Evolutionary conservation across 495 filamentous ascomycete genomes (phyloP), one percentile per base, ranked within the genome.

Genomic region (Hypoxylon trugodes): DNA sequence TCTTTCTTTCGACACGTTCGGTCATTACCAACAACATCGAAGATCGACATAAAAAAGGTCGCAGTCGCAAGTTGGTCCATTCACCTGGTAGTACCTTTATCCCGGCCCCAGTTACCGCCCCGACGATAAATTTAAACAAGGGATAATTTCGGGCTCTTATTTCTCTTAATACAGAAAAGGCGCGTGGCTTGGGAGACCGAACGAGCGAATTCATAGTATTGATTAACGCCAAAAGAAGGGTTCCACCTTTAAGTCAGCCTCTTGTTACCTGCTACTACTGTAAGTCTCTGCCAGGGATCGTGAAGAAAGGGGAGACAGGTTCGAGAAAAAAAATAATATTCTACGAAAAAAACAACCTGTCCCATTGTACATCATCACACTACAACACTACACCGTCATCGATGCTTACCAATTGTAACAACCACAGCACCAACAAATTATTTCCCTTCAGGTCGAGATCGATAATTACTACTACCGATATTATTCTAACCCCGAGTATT

Each of bases 161-260:
- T 12, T 30, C 24, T 15, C 15, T 38, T 38, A 5, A 16, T 48
- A 47, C 41, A 53, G 47, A 36, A 54, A 25, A 12, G 25, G 28
- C 36, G 15, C 37, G 51, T 63, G 59, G 45, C 50, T 55, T 49
- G 21, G 42, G 49, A n/a, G n/a, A n/a, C n/a, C n/a, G n/a, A n/a
- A n/a, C n/a, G n/a, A n/a, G n/a, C n/a, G n/a, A n/a, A n/a, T n/a
- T n/a, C n/a, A n/a, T n/a, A n/a, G 41, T 2, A 50, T 56, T 63
- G 49, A 65, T 49, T 54, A 37, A 55, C 56, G 30, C 41, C 10
- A 49, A n/a, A n/a, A n/a, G n/a, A n/a, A n/a, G n/a, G 62, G 24
- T 66, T 56, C 62, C 55, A 43, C 32, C 33, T 54, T 55, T 46
- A 56, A 49, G 48, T 60, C 55, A 60, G 56, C 55, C 62, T 66